These are phyloP conservation scores for Trichoderma orchidacearum DNA, from an alignment of 495 filamentous ascomycete species.

Conservation along the genomic window DNA sequence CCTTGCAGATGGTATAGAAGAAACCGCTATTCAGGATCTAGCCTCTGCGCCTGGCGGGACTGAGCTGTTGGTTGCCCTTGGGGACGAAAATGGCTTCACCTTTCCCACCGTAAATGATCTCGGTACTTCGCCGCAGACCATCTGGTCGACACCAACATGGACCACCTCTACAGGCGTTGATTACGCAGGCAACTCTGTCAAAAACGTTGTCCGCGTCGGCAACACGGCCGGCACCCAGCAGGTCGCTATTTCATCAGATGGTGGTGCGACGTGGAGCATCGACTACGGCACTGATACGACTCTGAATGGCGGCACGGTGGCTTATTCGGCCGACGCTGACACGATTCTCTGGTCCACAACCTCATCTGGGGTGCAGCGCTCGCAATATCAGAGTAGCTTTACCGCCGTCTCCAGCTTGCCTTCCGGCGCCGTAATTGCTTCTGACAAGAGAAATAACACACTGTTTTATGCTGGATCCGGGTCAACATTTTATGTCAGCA, in stretches of 20 bases:
- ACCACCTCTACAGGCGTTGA: slow-evolving; percentile 36
- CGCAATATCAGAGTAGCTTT: slow-evolving; percentile 27
- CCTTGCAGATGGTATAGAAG: slow-evolving; percentile 45
- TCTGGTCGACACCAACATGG: slow-evolving; percentile 37
- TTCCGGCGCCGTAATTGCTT: slow-evolving; percentile 29
- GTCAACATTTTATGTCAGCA: slow-evolving; percentile 31
- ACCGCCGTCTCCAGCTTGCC: slow-evolving; percentile 28
- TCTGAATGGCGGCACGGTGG: slow-evolving; percentile 31
- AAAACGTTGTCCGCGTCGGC: slow-evolving; percentile 42
- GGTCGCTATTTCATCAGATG: slow-evolving; percentile 26
- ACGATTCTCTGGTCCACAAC: slow-evolving; percentile 35
- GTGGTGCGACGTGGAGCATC: slow-evolving; percentile 31
- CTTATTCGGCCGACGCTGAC: slow-evolving; percentile 37
- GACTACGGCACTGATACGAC: slow-evolving; percentile 29
- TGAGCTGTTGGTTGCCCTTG: slow-evolving; percentile 41
- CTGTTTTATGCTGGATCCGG: slow-evolving; percentile 38
- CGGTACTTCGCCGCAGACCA: slow-evolving; percentile 28
- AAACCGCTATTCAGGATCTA: slow-evolving; percentile 39
- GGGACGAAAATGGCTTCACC: slow-evolving; percentile 45
- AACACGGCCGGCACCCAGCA: slow-evolving; percentile 25
- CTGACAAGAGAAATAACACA: slow-evolving; percentile 37
- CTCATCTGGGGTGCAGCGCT: slow-evolving; percentile 25
- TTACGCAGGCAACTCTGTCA: slow-evolving; percentile 40
- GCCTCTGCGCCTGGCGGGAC: slow-evolving; percentile 36
- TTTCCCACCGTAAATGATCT: slow-evolving; percentile 26